Evolutionary conservation across 352 stramenopile species (phyloP), one percentile per base, ranked within the genome.

Genomic region (Pythium aphanidermatum): DNA sequence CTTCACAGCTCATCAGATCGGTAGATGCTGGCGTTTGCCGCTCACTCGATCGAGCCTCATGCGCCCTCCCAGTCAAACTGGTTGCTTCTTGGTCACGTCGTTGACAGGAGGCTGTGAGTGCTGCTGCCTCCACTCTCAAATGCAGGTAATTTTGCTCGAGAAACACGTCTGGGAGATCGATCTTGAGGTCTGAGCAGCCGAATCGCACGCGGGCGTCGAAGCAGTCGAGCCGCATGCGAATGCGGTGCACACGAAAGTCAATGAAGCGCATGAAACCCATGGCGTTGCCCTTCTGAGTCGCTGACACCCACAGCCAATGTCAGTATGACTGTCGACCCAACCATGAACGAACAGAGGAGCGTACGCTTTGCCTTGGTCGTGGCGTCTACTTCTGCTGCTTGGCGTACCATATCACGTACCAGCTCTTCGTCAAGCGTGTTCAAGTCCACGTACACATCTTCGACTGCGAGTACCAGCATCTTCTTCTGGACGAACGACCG

Each of bases 401-500:
- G 53, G 2, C 56, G 23, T 9, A 76, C n/a, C 0, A 67, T 7
- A 8, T 68, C 51, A 10, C 31, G 24, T 9, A 83, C 12, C 2
- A 75, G 25, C 13, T 59, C 39, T 30, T 81, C 63, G 21, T 85
- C 65, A 6, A 84, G 17, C 3, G 51, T 44, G 0, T 58, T 46
- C 4, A 84, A 28, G 11, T 73, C 57, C 3, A 65, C 57, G 19
- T 63, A 29, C 8, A 85, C 41, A 20, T 77, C 51, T 25, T 77
- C 74, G 23, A 89, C 63, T 14, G 49, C 55, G 16, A 89, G 57
- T n/a, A 75, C 53, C 28, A 73, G 68, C 25, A 89, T 78, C 38
- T 84, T 86, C n/a, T 73, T 71, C 41, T 83, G 74, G 7, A 73
- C 72, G 46, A 86, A 89, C 19, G 74, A 89, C 35, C 70, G 69